A percentile compares a stretch with the other conserved stretches of the same genome.
Evolutionary conservation across 306 rosid species (phyloP).

Genomic region (Dalbergia cultrata): DNA sequence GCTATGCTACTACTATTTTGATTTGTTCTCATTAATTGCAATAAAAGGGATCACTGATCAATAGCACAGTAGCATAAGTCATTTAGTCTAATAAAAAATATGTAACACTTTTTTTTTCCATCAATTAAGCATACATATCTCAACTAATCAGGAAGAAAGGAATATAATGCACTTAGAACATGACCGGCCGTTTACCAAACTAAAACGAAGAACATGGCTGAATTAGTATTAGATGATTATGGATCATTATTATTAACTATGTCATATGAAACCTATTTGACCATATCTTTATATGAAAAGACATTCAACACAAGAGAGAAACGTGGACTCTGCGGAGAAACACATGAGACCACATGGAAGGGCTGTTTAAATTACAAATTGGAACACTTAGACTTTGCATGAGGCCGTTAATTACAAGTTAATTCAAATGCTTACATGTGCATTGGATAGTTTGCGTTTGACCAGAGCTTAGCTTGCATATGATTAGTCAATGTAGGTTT

Average conservation of each 20-base stretch:
- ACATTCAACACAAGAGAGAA: slow-evolving; percentile 28
- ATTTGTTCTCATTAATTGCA: slow-evolving; percentile 24
- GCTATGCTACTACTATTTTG: slow-evolving; percentile 11
- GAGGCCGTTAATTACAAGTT: slow-evolving; percentile 40
- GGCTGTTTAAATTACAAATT: slow-evolving; percentile 41
- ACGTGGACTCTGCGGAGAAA: slow-evolving; percentile 56
- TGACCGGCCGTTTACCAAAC: slow-evolving; percentile 64
- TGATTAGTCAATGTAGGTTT: slow-evolving; percentile 23
- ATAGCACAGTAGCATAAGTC: neutral
- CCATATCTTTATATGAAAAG: slow-evolving; percentile 23
- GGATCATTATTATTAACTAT: slow-evolving; percentile 45
- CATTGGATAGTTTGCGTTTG: slow-evolving; percentile 46
- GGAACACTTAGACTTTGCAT: slow-evolving; percentile 48
- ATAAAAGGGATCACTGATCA: slow-evolving; percentile 7
- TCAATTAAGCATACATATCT: slow-evolving; percentile 30
- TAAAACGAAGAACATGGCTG: slow-evolving; percentile 65
- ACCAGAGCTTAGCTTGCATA: slow-evolving; percentile 22
- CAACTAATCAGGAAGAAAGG: slow-evolving; percentile 24
- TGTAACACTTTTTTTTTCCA: slow-evolving; percentile 1
- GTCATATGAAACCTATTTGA: slow-evolving; percentile 48
- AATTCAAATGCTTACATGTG: slow-evolving; percentile 63
- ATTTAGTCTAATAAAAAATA: neutral
- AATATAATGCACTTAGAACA: slow-evolving; percentile 56
- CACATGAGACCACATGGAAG: slow-evolving; percentile 88
- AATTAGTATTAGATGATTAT: slow-evolving; percentile 53